Conservation (phyloP, 2,329 filamentous ascomycete genomes). For the Epicoccum sorghinum region DNA sequence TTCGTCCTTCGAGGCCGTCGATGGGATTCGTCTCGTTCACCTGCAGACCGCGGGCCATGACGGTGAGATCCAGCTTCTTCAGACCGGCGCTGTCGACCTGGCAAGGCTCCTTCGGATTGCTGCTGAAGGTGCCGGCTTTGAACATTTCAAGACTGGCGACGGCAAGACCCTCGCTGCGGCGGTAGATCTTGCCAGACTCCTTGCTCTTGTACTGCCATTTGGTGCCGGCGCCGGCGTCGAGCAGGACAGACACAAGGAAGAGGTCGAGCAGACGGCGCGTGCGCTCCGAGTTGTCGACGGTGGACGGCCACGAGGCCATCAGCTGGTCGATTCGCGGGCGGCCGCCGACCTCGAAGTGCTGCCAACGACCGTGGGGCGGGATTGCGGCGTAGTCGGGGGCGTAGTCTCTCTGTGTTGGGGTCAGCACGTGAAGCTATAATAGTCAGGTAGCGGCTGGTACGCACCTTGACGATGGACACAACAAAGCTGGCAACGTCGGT, state of each 20-base stretch:
- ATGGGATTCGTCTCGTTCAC: conserved; percentile 81
- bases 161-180: conserved; percentile 86
- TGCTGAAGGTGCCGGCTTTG: conserved; percentile 87
- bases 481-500: conserved; percentile 83
- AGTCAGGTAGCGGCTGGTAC: conserved; percentile 23
- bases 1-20: conserved; percentile 82
- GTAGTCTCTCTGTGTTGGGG: conserved; percentile 65
- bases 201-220: conserved; percentile 92
- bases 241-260: conserved; percentile 78
- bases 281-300: conserved; percentile 73
- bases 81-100: conserved; percentile 89
- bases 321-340: conserved; percentile 75
- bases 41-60: conserved; percentile 82
- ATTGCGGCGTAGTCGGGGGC: conserved; percentile 73
- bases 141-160: conserved; percentile 87
- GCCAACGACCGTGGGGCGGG: conserved; percentile 75
- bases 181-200: conserved; percentile 82
- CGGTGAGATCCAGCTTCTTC: conserved; percentile 72
- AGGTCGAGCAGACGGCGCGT: conserved; percentile 78
- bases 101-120: conserved; percentile 77
- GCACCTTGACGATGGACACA: conserved; percentile 91
- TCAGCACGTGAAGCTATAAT: not conserved
- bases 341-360: conserved; percentile 74
- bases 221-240: conserved; percentile 88
- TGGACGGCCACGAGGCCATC: conserved; percentile 70